A percentile compares a stretch with the other conserved stretches of the same genome.
These are phyloP conservation scores for Oxyria digyna DNA, from an alignment of 148 eudicot species.

Conservation along the genomic window DNA sequence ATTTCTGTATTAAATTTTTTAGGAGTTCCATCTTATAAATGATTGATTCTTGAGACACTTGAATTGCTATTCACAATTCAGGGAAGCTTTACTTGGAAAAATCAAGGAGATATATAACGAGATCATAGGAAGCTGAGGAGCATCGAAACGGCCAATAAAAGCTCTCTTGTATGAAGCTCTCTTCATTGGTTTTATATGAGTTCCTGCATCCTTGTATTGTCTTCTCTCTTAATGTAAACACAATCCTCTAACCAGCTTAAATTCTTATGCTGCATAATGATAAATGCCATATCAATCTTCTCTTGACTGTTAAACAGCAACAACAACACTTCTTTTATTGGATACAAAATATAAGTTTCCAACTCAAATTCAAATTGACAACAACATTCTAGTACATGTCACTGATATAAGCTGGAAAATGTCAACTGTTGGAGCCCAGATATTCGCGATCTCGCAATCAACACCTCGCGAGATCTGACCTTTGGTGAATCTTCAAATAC, in stretches of 20 bases:
- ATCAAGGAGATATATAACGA: slow-evolving; percentile 53
- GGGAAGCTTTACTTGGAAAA: slow-evolving; percentile 67
- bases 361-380: too few relatives aligned
- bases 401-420: too few relatives aligned
- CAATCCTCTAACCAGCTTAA: neutral
- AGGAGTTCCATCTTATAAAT: neutral
- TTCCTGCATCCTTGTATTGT: neutral
- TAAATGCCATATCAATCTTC: neutral
- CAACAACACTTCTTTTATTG: neutral
- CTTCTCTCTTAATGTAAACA: neutral
- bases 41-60: too few relatives aligned
- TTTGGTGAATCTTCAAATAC: too few relatives aligned
- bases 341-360: too few relatives aligned
- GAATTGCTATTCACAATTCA: slow-evolving; percentile 23
- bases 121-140: slow-evolving; percentile 46
- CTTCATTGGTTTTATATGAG: neutral
- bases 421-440: too few relatives aligned
- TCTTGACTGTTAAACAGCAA: neutral
- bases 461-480: too few relatives aligned
- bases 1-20: neutral
- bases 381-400: too few relatives aligned
- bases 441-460: too few relatives aligned
- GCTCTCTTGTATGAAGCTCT: neutral
- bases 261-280: neutral
- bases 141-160: neutral